Conservation (phyloP, 495 filamentous ascomycete species). For the Xanthoparmelia taractica region DNA sequence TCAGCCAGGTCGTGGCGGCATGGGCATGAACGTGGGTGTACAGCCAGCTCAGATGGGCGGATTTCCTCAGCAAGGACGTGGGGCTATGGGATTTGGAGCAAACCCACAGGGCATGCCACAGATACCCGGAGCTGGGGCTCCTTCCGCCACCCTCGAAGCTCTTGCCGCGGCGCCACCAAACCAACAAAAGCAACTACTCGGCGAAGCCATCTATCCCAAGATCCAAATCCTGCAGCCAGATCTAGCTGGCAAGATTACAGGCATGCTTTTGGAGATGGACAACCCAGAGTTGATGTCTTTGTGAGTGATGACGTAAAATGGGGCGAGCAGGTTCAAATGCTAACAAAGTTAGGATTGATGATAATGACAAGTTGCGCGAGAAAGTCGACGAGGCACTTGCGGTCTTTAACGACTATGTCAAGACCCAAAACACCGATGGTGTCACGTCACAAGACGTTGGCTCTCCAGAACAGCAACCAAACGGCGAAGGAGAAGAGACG, state of each 20-base stretch:
- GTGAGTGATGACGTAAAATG: constrained; percentile 55
- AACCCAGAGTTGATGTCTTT: constrained; percentile 85
- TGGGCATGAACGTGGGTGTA: constrained; percentile 39
- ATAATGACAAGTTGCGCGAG: constrained; percentile 77
- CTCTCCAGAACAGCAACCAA: constrained; percentile 24
- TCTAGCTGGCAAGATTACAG: constrained; percentile 97
- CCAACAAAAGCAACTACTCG: constrained; percentile 96
- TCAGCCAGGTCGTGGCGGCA: constrained; percentile 38
- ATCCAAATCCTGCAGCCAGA: constrained; percentile 88
- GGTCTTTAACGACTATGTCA: constrained; percentile 98
- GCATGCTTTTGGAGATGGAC: constrained; percentile 99
- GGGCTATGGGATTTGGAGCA: constrained; percentile 32
- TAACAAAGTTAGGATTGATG: constrained; percentile 60
- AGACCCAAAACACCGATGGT: constrained; percentile 53
- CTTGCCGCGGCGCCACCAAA: constrained; percentile 49
- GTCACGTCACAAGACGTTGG: constrained; percentile 34
- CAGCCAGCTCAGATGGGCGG: constrained; percentile 45
- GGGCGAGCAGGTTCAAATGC: background rate
- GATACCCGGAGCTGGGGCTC: constrained; percentile 28
- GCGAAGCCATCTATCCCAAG: constrained; percentile 96
- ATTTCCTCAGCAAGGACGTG: constrained; percentile 32
- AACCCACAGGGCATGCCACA: constrained; percentile 32
- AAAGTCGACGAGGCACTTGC: constrained; percentile 96
- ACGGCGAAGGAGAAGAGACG: constrained; percentile 42
- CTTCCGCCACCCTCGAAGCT: constrained; percentile 37